Base-by-base conservation (phyloP, 2,329 filamentous ascomycete genomes). In the Penicillium sp. region DNA sequence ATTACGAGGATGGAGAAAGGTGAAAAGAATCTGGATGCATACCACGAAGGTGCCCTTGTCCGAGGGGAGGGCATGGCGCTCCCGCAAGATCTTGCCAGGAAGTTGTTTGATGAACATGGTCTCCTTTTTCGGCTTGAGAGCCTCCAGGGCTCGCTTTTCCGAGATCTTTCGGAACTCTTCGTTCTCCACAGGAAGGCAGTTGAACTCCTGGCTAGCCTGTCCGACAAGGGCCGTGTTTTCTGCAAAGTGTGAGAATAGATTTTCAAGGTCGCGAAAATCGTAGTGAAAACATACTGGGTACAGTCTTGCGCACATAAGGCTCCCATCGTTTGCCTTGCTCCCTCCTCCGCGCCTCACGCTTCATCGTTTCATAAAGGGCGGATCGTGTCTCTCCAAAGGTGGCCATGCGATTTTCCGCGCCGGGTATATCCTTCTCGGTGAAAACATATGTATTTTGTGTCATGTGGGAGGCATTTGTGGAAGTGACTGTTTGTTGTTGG, bases 391-490 rank as follows among this genome's bases (percentile, higher is more conserved):
- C 72, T 32, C 73, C 75, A 48, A 76, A 76, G 17, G 71, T 65
- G 15, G 73, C 68, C 46, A 72, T 66, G 15, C 74, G 74, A 40
- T 76, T 75, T 54, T 80, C 81, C 74, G 86, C 91, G 30, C 90
- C 90, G 0, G 91, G 89, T 18, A 96, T 81, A 66, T 97, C 91
- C 70, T 96, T 91, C 74, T 99, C 94, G 33, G 89, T 91, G 68
- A 99, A 99, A 50, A 97, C 79, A 68, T 89, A 96, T 17, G 91
- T 94, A 72, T 96, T 97, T 65, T 84, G 84, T 27, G 93, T 84
- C 49, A 71, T 63, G 51, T 72, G 71, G 7, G 68, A 65, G 24
- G 69, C 61, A 30, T 66, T 67, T 53, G 71, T 70, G 8, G 73
- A 53, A n/a, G 83, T 75, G 34, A 78, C 69, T 33, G 84, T 82